Base-by-base conservation (phyloP, 1,284 basidiomycete species). In the Acaromyces ingoldii region DNA sequence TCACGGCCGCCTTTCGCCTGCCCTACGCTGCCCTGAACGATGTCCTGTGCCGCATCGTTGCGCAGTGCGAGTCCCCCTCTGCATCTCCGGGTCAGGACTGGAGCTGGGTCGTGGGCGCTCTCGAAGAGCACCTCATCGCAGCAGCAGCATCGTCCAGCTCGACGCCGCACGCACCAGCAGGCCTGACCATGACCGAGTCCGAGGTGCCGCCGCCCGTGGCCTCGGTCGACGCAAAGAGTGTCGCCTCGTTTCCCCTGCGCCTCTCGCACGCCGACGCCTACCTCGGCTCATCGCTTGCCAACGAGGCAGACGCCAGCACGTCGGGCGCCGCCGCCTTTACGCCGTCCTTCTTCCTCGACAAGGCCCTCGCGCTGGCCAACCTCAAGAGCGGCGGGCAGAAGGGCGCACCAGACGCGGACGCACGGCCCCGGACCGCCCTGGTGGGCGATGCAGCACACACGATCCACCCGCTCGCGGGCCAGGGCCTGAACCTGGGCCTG, bases 361-460 rank as follows among this genome's bases (percentile, higher is more conserved):
- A 57, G 4, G 66, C 57, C 6, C 50, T 72, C 42, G 57, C 65
- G 6, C 55, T 57, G 2, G 31, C 68, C 15, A 62, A 60, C 1
- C n/a, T n/a, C n/a, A n/a, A n/a, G n/a, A n/a, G n/a, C n/a, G n/a
- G n/a, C n/a, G n/a, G n/a, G n/a, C n/a, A n/a, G n/a, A n/a, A n/a
- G n/a, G 30, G 67, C 10, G 60, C 60, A 0, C 57, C 62, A 0
- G 62, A 61, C 26, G 65, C 60, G 3, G 67, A 61, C 13, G 64
- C 55, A 2, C 66, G 62, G 28, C 61, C 11, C 43, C 82, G 93
- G 2, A 92, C 88, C 0, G 91, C 86, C 1, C 83, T 98, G 2
- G 84, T 98, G 1, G 95, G 95, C 4, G 95, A 98, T 76, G 92
- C 95, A 1, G 93, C 92, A 13, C 95, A 98, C 71, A 89, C 89